These are phyloP conservation scores for Globisporangium parvum DNA, from an alignment of 352 stramenopile genomes.

Conservation along the genomic window DNA sequence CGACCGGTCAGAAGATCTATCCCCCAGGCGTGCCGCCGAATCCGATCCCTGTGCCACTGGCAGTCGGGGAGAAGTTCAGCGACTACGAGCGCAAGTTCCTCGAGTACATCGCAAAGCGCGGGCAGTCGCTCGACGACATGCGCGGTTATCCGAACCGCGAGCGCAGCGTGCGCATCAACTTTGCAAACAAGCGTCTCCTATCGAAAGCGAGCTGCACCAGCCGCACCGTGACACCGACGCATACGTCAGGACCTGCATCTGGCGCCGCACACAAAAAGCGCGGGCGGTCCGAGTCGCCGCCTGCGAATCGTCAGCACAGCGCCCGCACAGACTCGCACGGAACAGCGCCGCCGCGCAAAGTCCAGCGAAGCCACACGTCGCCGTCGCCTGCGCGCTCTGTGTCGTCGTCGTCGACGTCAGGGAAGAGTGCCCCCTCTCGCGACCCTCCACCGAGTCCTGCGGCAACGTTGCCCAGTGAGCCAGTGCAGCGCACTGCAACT, in stretches of 20 bases:
- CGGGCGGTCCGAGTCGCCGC: neutral
- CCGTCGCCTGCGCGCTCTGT: neutral
- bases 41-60: conserved; percentile 16
- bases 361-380: neutral
- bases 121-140: conserved; percentile 8
- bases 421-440: neutral
- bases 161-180: conserved; percentile 14
- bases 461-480: too few relatives aligned
- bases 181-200: conserved; percentile 10
- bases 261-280: conserved; percentile 4
- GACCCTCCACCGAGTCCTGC: too few relatives aligned
- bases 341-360: conserved; percentile 1
- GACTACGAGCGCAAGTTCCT: conserved; percentile 16
- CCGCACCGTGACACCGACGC: too few relatives aligned
- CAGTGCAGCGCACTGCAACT: neutral
- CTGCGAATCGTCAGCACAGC: neutral
- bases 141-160: conserved; percentile 3
- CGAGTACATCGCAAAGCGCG: conserved; percentile 7
- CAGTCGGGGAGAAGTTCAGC: conserved; percentile 8
- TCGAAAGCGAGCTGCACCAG: neutral
- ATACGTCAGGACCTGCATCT: too few relatives aligned
- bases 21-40: neutral
- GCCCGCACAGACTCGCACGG: neutral
- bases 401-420: neutral
- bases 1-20: neutral